Conservation (phyloP, 2,329 filamentous ascomycete genomes). For the Plectosphaerella cucumerina region DNA sequence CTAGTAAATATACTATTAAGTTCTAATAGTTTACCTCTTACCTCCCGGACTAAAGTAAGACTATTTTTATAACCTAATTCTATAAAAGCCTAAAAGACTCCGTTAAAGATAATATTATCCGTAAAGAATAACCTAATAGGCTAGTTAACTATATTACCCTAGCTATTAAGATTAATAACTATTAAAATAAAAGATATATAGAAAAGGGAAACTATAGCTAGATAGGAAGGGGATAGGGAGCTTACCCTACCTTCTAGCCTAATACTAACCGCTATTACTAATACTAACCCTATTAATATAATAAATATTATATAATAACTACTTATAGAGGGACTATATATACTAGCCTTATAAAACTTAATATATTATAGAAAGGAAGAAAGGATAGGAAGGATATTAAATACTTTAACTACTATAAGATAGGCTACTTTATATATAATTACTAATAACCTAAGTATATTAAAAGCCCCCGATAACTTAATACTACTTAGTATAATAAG, state of each 20-base stretch:
- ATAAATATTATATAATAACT: background rate
- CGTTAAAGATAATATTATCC: background rate
- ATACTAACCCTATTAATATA: background rate
- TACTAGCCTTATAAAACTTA: background rate
- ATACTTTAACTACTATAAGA: too few species aligned
- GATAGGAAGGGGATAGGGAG: too few species aligned
- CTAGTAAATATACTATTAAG: background rate
- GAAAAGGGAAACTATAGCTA: background rate
- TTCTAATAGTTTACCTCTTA: background rate
- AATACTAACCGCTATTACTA: too few species aligned
- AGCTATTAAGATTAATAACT: background rate
- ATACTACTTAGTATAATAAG: too few species aligned
- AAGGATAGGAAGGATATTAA: too few species aligned
- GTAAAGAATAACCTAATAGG: too few species aligned
- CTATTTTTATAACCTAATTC: background rate
- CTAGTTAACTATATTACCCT: too few species aligned
- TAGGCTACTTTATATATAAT: too few species aligned
- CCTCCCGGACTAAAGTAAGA: background rate
- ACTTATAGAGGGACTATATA: background rate
- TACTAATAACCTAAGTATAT: too few species aligned
- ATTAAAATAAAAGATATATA: background rate
- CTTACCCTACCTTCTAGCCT: too few species aligned
- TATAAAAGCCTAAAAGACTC: background rate
- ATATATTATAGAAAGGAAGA: background rate
- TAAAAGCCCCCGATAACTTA: too few species aligned